Evolutionary conservation across 139 green algal species (phyloP).

Genomic region (Nannochloris sp.): DNA sequence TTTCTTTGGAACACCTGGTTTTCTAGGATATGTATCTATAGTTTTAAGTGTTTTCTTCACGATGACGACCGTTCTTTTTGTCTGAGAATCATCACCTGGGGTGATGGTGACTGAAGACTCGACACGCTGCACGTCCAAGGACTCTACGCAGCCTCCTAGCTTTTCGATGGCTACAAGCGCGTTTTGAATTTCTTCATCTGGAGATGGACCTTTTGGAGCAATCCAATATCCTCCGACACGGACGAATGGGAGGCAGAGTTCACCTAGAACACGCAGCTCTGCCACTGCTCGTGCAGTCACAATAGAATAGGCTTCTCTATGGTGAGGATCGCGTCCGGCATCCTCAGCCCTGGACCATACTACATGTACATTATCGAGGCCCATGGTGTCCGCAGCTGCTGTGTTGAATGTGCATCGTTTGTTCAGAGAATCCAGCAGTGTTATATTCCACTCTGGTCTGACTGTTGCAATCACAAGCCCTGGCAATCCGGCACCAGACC

Average conservation of each 20-base stretch:
- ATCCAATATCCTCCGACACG: conserved; percentile 60
- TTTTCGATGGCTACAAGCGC: conserved; percentile 40
- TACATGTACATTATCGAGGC: conserved; percentile 53
- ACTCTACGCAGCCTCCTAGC: conserved; percentile 40
- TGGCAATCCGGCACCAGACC: conserved; percentile 79
- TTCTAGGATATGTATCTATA: conserved; percentile 50
- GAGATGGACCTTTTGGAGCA: conserved; percentile 68
- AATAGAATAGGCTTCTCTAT: conserved; percentile 54
- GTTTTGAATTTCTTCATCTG: conserved; percentile 41
- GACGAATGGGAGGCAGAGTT: conserved; percentile 88
- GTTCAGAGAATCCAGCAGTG: conserved; percentile 70
- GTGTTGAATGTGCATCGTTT: conserved; percentile 51
- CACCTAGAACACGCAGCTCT: conserved; percentile 64
- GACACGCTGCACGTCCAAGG: conserved; percentile 43
- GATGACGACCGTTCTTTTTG: conserved; percentile 39
- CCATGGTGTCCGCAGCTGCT: conserved; percentile 16
- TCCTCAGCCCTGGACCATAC: conserved; percentile 74
- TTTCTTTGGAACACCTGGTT: conserved; percentile 52
- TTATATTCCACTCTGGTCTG: conserved; percentile 67
- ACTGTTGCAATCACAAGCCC: conserved; percentile 74
- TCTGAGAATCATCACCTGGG: background rate
- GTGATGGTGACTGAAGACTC: conserved; percentile 25
- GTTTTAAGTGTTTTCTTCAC: conserved; percentile 48
- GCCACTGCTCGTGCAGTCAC: conserved; percentile 79
- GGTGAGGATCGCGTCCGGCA: conserved; percentile 1